phyloP scores from a whole-genome alignment of 768 basidiomycete genomes.

The Harrya chromipes region DNA sequence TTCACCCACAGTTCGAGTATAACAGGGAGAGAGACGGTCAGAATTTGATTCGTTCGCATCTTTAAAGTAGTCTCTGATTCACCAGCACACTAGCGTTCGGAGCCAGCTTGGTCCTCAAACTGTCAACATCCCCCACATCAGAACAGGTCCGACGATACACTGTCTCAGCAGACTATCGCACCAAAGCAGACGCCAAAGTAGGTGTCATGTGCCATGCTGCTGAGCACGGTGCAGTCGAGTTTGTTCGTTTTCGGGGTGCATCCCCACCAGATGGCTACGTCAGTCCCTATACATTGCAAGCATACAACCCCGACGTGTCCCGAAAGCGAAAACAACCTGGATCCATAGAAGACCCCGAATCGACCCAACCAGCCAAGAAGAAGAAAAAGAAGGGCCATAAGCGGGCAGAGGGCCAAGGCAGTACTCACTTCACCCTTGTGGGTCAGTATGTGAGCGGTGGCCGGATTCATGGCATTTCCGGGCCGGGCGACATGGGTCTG shows the following conservation, averaged over 20 bases:
- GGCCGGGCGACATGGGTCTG: slow-evolving; percentile 17
- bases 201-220: slow-evolving; percentile 54
- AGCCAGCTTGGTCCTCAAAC: slow-evolving; percentile 44
- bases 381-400: slow-evolving; percentile 30
- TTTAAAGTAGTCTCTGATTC: neutral
- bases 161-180: slow-evolving; percentile 49
- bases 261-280: slow-evolving; percentile 41
- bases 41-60: slow-evolving; percentile 2
- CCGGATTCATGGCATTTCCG: slow-evolving; percentile 19
- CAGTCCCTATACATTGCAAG: slow-evolving; percentile 31
- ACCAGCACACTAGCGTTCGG: slow-evolving; percentile 46
- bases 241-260: slow-evolving; percentile 52
- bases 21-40: slow-evolving; percentile 51
- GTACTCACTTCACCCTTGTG: neutral
- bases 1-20: slow-evolving; percentile 41
- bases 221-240: slow-evolving; percentile 55
- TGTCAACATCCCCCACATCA: slow-evolving; percentile 31
- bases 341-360: slow-evolving; percentile 15
- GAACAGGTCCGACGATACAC: slow-evolving; percentile 43
- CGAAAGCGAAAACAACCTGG: slow-evolving; percentile 38
- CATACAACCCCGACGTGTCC: slow-evolving; percentile 26
- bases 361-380: slow-evolving; percentile 22
- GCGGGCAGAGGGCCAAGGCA: slow-evolving; percentile 15
- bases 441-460: slow-evolving; percentile 6
- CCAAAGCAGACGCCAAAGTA: slow-evolving; percentile 58